Evolutionary conservation across 305 asterid genomes (phyloP), one percentile per base, ranked within the genome.

Genomic region (Rubia peregrina): DNA sequence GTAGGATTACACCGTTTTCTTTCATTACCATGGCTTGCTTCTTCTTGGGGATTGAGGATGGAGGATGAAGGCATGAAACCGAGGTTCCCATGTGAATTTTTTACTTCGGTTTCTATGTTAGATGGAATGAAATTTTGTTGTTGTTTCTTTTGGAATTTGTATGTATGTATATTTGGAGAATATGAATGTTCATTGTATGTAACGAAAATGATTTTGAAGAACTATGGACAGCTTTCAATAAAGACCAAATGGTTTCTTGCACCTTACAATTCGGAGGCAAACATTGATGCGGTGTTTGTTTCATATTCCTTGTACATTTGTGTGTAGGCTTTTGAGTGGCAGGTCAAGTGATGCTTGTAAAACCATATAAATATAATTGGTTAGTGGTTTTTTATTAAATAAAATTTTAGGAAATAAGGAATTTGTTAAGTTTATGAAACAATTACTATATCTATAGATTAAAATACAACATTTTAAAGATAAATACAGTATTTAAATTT

Each of bases 1-100:
- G 17, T 0, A 68, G 67, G 4, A 75, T 62, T 40, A 41, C 49
- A 0, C 74, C 78, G 14, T 75, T 65, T 56, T 75, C 71, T 53
- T 75, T 69, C 67, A 75, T 63, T 0, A 69, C 71, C 64, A 62
- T 10, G 57, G 70, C 60, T 53, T 57, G 71, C 59, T 22, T 42
- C 9, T 19, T 24, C 11, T 41, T 8, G 64, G 42, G 33, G 40
- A 62, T n/a, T 9, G 71, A 62, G 26, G 46, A 22, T 2, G 48
- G 48, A 22, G 48, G 22, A 19, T 55, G 42, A 4, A 69, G 33
- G 42, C 78, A 69, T 12, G 74, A 74, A 1, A 24, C 38, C 9
- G 66, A 40, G 46, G 48, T 24, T 26, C 78, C 74, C 78, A 75
- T 75, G 40, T 13, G 40, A 36, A 4, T 36, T 36, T 38, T 70